A percentile compares a stretch with the other conserved stretches of the same genome.
These are phyloP conservation scores for Serendipita sp. DNA, from an alignment of 1,284 basidiomycete species.

Conservation along the genomic window DNA sequence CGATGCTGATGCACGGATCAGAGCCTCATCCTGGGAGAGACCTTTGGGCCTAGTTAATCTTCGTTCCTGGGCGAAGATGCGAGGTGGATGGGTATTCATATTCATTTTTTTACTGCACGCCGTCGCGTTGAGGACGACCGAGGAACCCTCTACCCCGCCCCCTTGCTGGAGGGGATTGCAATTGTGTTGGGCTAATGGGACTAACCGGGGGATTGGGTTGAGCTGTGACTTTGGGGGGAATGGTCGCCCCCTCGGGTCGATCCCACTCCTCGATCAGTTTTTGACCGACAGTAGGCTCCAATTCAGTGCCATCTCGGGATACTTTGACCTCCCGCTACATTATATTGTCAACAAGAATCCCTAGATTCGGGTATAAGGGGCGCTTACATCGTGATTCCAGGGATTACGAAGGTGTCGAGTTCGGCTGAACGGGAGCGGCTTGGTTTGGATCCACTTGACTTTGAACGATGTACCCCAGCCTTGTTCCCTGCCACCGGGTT, in stretches of 20 bases:
- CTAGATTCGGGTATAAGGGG: background rate
- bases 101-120: background rate
- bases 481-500: slow-evolving; percentile 21
- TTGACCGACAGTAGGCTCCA: slow-evolving; percentile 71
- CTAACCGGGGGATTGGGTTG: background rate
- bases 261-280: slow-evolving; percentile 69
- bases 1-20: background rate
- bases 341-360: background rate
- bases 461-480: slow-evolving; percentile 66
- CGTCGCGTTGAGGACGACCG: background rate
- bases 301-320: slow-evolving; percentile 82
- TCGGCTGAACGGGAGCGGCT: slow-evolving; percentile 61
- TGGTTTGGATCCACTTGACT: slow-evolving; percentile 71
- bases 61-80: background rate
- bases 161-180: background rate
- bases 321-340: slow-evolving; percentile 68
- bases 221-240: background rate
- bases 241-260: slow-evolving; percentile 14
- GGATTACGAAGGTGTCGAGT: slow-evolving; percentile 76
- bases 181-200: background rate
- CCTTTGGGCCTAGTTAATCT: background rate
- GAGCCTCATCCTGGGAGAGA: background rate
- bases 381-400: slow-evolving; percentile 63
- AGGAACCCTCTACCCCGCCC: background rate
- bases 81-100: background rate